Evolutionary conservation across 2,329 filamentous ascomycete genomes (phyloP).

Genomic region (Clonostachys byssicola): DNA sequence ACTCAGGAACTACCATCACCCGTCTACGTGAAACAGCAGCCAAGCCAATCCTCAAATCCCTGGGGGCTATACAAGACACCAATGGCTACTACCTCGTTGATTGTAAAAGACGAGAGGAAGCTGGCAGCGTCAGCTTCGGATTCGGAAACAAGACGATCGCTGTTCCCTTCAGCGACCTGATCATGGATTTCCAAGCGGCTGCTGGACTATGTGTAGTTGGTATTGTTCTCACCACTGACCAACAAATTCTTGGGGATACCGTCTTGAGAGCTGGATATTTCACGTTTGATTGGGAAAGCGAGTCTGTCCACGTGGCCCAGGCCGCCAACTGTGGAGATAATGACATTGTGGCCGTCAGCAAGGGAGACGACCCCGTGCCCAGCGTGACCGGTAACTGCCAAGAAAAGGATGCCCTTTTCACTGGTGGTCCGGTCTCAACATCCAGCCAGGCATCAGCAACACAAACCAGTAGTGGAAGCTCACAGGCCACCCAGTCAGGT

Average conservation of each 20-base stretch:
- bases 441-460: no score
- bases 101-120: conserved; percentile 28
- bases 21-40: conserved; percentile 38
- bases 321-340: conserved; percentile 30
- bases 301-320: conserved; percentile 32
- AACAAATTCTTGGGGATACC: conserved; percentile 37
- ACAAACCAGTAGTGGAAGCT: no score
- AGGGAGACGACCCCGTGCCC: conserved; percentile 23
- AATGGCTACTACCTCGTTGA: conserved; percentile 38
- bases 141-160: conserved; percentile 35
- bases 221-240: conserved; percentile 27
- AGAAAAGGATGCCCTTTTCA: conserved; percentile 14
- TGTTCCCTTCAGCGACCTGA: conserved; percentile 42
- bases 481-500: no score
- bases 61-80: conserved; percentile 32
- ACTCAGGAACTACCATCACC: conserved; percentile 47
- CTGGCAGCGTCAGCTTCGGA: conserved; percentile 41
- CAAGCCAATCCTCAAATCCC: conserved; percentile 32
- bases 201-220: conserved; percentile 33
- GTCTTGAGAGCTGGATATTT: conserved; percentile 39
- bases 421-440: neutral
- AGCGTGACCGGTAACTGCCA: conserved; percentile 26
- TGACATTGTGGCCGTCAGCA: conserved; percentile 28
- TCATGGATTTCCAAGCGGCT: conserved; percentile 33
- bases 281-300: conserved; percentile 40